Conservation (phyloP, 768 basidiomycete genomes). For the Nevesoporus exiguus region DNA sequence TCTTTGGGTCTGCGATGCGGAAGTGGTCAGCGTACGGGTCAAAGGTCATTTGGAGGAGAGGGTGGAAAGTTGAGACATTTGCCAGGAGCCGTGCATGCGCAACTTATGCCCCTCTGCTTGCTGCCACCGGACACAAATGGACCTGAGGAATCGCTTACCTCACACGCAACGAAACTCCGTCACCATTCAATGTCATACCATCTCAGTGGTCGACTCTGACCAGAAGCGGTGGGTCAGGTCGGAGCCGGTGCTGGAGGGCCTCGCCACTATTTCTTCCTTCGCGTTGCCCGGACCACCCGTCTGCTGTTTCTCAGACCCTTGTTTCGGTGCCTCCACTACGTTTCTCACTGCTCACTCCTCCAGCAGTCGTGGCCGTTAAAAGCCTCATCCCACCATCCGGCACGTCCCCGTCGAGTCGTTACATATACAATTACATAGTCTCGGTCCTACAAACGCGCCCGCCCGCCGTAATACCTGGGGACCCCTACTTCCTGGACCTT, state of each 20-base stretch:
- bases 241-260: slow-evolving; percentile 4
- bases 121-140: not conserved
- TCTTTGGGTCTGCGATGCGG: slow-evolving; percentile 12
- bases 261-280: not conserved
- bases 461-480: no score
- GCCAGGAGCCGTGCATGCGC: not conserved
- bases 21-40: slow-evolving; percentile 21
- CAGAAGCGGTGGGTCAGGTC: not conserved
- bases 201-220: no score
- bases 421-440: not conserved
- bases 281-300: not conserved
- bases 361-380: no score
- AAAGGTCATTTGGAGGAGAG: slow-evolving; percentile 20
- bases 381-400: no score
- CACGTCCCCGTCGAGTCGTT: no score
- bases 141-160: not conserved
- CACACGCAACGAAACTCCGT: not conserved
- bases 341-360: not conserved
- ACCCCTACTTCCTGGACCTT: no score
- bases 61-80: not conserved
- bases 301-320: not conserved
- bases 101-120: slow-evolving; percentile 10
- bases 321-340: not conserved
- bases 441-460: not conserved
- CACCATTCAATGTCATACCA: not conserved